Evolutionary conservation across 176 grass and related monocot species (phyloP).

Genomic region (Carex parvula): DNA sequence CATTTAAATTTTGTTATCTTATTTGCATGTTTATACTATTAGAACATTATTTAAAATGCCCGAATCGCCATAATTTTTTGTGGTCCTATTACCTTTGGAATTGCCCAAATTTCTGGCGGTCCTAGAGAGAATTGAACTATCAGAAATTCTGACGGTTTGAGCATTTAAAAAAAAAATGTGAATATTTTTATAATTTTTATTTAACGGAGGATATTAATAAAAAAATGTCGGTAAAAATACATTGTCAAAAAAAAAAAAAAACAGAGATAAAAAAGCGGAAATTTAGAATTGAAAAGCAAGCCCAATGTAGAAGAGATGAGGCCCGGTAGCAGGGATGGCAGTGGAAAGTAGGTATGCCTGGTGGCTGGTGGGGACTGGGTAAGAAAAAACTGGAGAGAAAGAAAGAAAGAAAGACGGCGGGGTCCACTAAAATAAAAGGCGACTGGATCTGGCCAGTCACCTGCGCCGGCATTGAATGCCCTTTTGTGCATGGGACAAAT

Average conservation of each 20-base stretch:
- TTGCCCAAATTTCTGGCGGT: too few species aligned
- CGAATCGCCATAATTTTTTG: too few species aligned
- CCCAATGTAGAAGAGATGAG: neutral
- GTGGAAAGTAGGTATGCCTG: neutral
- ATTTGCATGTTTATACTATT: too few species aligned
- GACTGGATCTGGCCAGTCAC: slow-evolving; percentile 3
- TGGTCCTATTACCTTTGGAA: too few species aligned
- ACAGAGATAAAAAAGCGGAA: neutral
- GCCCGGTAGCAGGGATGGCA: neutral
- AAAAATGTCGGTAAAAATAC: too few species aligned
- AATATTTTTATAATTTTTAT: too few species aligned
- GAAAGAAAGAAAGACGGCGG: neutral
- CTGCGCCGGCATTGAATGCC: slow-evolving; percentile 21
- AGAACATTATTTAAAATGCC: too few species aligned
- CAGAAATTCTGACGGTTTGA: too few species aligned
- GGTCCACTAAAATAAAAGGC: neutral
- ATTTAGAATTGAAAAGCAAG: neutral
- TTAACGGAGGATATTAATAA: too few species aligned
- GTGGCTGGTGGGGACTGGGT: neutral
- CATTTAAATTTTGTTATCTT: too few species aligned
- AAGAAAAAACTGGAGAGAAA: neutral
- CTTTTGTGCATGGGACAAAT: slow-evolving; percentile 24
- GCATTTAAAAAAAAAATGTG: too few species aligned
- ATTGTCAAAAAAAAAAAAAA: neutral
- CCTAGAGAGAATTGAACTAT: too few species aligned